Evolutionary conservation across 768 basidiomycete species (phyloP), one percentile per base, ranked within the genome.

Genomic region (Tylopilus sp.): DNA sequence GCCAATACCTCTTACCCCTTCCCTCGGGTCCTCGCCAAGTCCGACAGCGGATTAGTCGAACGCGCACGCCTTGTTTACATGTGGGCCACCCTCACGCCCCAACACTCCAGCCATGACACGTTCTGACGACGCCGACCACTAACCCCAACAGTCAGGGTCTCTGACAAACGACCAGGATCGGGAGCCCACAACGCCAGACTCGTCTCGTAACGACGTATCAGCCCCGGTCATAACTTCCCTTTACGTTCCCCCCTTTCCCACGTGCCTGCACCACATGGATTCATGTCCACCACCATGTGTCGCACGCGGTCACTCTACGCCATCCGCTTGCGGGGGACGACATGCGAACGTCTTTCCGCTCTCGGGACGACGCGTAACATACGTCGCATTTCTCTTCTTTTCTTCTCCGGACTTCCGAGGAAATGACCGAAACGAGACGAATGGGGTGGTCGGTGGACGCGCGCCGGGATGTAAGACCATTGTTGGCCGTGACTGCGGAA

Each of bases 361-460:
- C 52, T 34, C 24, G 29, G 48, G 48, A 14, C 45, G 31, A 48
- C 48, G 59, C 47, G 48, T 56, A 57, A 36, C 34, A n/a, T 54
- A 53, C 49, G 52, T 45, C 10, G 22, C 17, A 4, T 34, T 28
- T 19, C 19, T 21, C 53, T 54, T 55, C 40, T 41, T 36, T 44
- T 56, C 45, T 55, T 45, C 48, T 52, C 52, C 61, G 63, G 31
- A 53, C 29, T 9, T 64, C 63, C 63, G 63, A 64, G 63, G 63
- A 38, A 40, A 52, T 52, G 52, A 42, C 29, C 6, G 31, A 41
- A 43, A 43, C 31, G 42, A 37, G 19, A 29, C 24, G 17, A 12
- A 17, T n/a, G 26, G 6, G 24, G 10, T 29, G 54, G 44, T 14
- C 6, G 14, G 36, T 40, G 30, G 41, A 44, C 34, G 21, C 33